These are phyloP conservation scores for Botrytis byssoidea DNA, from an alignment of 2,329 filamentous ascomycete genomes.

Conservation along the genomic window DNA sequence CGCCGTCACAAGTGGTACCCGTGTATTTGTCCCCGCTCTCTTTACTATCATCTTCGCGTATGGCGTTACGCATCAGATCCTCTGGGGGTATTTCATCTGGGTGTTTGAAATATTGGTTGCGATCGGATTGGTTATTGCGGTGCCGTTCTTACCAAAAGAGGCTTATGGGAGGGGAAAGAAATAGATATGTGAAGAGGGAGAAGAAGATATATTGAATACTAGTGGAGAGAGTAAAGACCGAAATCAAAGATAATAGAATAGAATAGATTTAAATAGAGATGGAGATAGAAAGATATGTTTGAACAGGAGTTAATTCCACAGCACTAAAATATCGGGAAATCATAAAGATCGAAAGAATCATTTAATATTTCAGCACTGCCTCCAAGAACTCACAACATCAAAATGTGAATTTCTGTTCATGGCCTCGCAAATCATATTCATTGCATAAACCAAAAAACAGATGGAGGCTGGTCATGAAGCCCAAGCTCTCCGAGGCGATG, in stretches of 20 bases:
- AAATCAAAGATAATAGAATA: background rate
- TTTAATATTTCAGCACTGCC: background rate
- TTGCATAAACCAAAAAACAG: background rate
- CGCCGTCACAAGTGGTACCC: conserved; percentile 58
- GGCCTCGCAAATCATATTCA: background rate
- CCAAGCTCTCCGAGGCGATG: background rate
- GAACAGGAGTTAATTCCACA: too few species aligned
- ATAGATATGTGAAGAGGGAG: background rate
- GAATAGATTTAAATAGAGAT: background rate
- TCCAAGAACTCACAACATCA: background rate
- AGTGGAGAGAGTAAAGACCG: too few species aligned
- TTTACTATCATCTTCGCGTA: conserved; percentile 68
- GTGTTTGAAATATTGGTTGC: conserved; percentile 49
- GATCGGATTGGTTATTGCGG: conserved; percentile 34
- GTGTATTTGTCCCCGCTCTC: conserved; percentile 64
- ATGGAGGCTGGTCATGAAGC: background rate
- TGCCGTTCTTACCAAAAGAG: conserved; percentile 41
- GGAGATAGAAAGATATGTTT: background rate
- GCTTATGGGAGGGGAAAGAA: conserved; percentile 26
- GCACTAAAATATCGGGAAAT: background rate
- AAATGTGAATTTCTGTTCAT: background rate
- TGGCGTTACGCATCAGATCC: conserved; percentile 59
- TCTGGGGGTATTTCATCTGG: conserved; percentile 67
- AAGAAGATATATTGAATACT: background rate
- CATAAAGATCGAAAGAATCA: background rate